phyloP scores from a whole-genome alignment of 2,329 filamentous ascomycete genomes.

The Venturiaceae sp. region DNA sequence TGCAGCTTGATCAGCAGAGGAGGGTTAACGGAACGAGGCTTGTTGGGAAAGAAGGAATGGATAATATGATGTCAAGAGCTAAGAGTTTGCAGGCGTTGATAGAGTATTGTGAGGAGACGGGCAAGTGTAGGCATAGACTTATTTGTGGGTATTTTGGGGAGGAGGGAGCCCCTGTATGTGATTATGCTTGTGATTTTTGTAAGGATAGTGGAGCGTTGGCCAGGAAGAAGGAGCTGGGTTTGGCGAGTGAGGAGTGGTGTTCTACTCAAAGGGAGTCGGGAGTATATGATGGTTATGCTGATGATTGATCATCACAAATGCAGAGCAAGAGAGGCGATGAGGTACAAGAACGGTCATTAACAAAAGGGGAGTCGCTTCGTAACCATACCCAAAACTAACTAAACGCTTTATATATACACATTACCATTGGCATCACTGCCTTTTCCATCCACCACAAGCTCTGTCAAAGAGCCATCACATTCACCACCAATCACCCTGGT shows the following conservation, averaged over 20 bases:
- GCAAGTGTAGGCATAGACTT: constrained; percentile 61
- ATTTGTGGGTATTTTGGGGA: constrained; percentile 76
- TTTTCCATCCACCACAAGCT: neutral
- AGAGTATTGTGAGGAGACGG: constrained; percentile 70
- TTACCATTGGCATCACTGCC: neutral
- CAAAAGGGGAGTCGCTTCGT: neutral
- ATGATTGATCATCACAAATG: neutral
- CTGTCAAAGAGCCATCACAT: neutral
- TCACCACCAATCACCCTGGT: constrained; percentile 85
- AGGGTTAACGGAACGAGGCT: constrained; percentile 32
- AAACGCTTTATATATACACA: neutral
- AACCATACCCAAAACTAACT: neutral
- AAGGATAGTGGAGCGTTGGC: constrained; percentile 30
- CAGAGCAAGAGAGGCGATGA: neutral
- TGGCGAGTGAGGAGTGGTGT: constrained; percentile 38
- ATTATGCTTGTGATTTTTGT: constrained; percentile 40
- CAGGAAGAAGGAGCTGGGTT: constrained; percentile 31
- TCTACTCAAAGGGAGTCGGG: constrained; percentile 4
- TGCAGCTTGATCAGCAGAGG: constrained; percentile 35
- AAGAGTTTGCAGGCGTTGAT: constrained; percentile 49
- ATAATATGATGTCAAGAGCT: constrained; percentile 28
- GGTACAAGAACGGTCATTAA: neutral
- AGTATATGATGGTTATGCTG: neutral
- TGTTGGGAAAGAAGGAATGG: constrained; percentile 23
- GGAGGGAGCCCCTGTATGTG: constrained; percentile 19